These are phyloP conservation scores for Phytophthora colocasiae DNA, from an alignment of 352 stramenopile species.

Conservation along the genomic window DNA sequence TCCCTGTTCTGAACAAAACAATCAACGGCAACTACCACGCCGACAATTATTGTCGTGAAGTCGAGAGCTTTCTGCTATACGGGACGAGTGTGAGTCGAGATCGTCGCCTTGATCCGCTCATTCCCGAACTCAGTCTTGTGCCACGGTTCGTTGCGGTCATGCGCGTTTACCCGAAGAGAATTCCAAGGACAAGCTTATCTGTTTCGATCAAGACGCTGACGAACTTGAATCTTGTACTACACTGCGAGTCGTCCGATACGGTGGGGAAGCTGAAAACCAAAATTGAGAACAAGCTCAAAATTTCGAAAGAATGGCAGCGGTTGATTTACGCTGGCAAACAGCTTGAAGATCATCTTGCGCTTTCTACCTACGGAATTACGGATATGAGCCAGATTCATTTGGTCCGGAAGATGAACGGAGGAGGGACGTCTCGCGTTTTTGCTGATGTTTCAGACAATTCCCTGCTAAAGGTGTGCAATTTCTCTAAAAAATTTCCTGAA, in stretches of 20 bases:
- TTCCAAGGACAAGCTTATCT: not conserved
- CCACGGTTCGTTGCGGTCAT: conserved; percentile 21
- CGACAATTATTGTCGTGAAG: too few relatives aligned
- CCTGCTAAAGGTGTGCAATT: too few relatives aligned
- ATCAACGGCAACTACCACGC: too few relatives aligned
- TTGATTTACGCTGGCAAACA: conserved; percentile 93
- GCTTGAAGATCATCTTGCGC: conserved; percentile 87
- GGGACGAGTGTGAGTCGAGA: too few relatives aligned
- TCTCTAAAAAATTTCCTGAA: too few relatives aligned
- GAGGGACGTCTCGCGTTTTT: conserved; percentile 19
- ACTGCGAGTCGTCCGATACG: conserved; percentile 3
- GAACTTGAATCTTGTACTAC: not conserved
- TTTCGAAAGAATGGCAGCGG: conserved; percentile 88
- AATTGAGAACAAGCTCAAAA: conserved; percentile 15
- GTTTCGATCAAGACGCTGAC: conserved; percentile 11
- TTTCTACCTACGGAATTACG: conserved; percentile 91
- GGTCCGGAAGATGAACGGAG: conserved; percentile 70
- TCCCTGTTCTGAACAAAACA: not conserved
- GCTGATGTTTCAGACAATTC: conserved; percentile 4
- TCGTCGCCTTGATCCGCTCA: not conserved
- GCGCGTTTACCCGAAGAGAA: not conserved
- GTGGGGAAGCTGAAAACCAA: conserved; percentile 7
- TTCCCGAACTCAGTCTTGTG: conserved; percentile 9
- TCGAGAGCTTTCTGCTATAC: too few relatives aligned
- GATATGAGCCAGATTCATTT: conserved; percentile 90